A percentile compares a stretch with the other conserved stretches of the same genome.
Evolutionary conservation across 495 filamentous ascomycete genomes (phyloP).

Genomic region (Aspergillus sclerotiicarbonarius): DNA sequence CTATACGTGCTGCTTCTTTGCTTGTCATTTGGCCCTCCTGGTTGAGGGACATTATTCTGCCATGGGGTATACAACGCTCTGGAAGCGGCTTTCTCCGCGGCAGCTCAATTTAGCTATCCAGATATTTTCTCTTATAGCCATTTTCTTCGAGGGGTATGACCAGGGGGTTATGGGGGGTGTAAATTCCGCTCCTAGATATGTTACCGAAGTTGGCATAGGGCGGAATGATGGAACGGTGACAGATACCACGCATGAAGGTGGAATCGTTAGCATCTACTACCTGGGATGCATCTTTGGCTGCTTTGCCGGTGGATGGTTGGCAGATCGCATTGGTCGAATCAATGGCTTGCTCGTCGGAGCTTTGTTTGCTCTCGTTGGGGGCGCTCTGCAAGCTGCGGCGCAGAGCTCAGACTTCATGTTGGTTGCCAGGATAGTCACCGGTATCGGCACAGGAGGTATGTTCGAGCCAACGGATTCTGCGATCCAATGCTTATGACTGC

Average conservation of each 20-base stretch:
- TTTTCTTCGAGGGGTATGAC: constrained; percentile 58
- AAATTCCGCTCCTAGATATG: constrained; percentile 41
- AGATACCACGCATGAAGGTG: constrained; percentile 40
- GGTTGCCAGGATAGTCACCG: constrained; percentile 54
- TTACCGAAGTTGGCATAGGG: constrained; percentile 36
- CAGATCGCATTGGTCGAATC: constrained; percentile 54
- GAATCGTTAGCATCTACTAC: constrained; percentile 55
- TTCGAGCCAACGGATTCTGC: not conserved
- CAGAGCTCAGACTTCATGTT: constrained; percentile 54
- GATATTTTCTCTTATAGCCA: constrained; percentile 46
- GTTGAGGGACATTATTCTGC: not conserved
- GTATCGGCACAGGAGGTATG: constrained; percentile 51
- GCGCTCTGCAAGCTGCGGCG: constrained; percentile 50
- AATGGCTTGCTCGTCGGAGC: constrained; percentile 53
- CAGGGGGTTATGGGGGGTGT: constrained; percentile 55
- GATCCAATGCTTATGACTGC: constrained; percentile 6
- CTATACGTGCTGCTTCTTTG: not conserved
- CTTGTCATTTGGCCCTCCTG: not conserved
- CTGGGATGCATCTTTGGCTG: constrained; percentile 54
- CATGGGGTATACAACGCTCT: constrained; percentile 43
- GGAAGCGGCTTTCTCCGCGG: constrained; percentile 39
- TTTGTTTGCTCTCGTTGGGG: constrained; percentile 53
- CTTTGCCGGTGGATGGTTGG: constrained; percentile 50
- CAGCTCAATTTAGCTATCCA: constrained; percentile 46
- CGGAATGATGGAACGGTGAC: constrained; percentile 36